Percentiles rank a stretch among this genome's conserved stretches.
Evolutionary conservation across 371 early-diverging fungal species (phyloP).

Genomic region (Mortierella sp.): DNA sequence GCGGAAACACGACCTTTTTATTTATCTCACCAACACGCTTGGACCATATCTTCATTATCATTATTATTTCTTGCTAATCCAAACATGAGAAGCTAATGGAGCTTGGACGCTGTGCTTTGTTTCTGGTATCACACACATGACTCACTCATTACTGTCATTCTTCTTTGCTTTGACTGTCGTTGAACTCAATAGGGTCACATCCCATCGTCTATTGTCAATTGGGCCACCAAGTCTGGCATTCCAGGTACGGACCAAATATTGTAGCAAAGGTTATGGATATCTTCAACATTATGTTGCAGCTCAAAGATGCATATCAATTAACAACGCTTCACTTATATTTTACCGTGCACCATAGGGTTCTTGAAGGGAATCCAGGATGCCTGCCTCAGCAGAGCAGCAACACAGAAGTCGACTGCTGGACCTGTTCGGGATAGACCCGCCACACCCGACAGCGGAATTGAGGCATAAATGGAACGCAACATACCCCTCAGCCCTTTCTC

Average conservation of each 20-base stretch:
- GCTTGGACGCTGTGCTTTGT: not conserved
- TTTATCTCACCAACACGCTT: not conserved
- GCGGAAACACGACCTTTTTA: too few species aligned
- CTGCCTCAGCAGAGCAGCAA: constrained; percentile 48
- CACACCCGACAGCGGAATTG: constrained; percentile 59
- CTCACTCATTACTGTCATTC: too few species aligned
- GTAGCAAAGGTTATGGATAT: not conserved
- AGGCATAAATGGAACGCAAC: constrained; percentile 26
- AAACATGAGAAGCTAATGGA: not conserved
- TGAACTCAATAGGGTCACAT: constrained; percentile 60
- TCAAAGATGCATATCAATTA: not conserved
- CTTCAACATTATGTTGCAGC: not conserved
- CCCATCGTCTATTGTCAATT: constrained; percentile 67
- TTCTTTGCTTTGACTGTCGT: not conserved
- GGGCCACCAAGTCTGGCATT: constrained; percentile 69
- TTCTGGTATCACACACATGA: not conserved
- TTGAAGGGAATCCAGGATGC: constrained; percentile 55
- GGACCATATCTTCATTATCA: not conserved
- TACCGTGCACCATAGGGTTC: constrained; percentile 22
- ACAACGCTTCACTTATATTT: not conserved
- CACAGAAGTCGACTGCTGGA: constrained; percentile 21
- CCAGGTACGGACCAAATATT: constrained; percentile 38
- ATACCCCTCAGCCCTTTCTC: not conserved
- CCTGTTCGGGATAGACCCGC: constrained; percentile 37
- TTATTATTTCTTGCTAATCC: not conserved